Evolutionary conservation across 2,329 filamentous ascomycete species (phyloP), one percentile per base, ranked within the genome.

Genomic region (Colletotrichum tropicicola): DNA sequence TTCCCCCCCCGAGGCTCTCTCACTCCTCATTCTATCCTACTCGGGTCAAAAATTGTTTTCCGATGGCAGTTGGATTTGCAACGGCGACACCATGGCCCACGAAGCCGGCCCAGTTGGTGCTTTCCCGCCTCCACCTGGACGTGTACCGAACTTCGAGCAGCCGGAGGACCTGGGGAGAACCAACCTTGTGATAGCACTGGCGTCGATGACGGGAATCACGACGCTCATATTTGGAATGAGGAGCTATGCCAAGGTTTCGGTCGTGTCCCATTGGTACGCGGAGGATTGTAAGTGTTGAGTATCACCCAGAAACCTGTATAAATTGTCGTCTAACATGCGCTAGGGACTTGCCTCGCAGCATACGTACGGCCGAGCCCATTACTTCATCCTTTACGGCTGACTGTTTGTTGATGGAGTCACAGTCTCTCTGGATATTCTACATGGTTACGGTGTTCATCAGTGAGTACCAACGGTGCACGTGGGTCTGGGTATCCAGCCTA

Each of bases 61-160:
- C 12, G 19, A 21, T 6, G 21, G 21, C 19, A 37, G 17, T 4
- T 35, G 27, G 21, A 7, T 4, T 19, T 12, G 5, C 25, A 32
- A 1, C 23, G 15, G 19, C 19, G 41, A 25, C 39, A 45, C n/a
- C 6, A 56, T 56, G 53, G 53, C 53, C 10, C 39, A 56, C 17
- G 41, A 47, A 35, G 25, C 52, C 30, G 41, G 53, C 28, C 41
- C 41, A 6, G 52, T 55, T 28, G 53, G 53, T 13, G 53, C 53
- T 2, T 56, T 56, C 13, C 67, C 69, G 6, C 68, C 70, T 6
- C 69, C 68, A 15, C 67, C 64, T 9, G 70, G 68, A 17, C 55
- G 63, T 17, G 57, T 54, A 9, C 64, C 67, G 6, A 52, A 69
- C 58, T 65, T 71, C 21, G 44, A 67, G 1, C 48, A 69, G 19